Percentiles rank a stretch among this genome's conserved stretches.
Conservation (phyloP, 2,329 filamentous ascomycete species). For the Chaetoscypha palmicola region DNA sequence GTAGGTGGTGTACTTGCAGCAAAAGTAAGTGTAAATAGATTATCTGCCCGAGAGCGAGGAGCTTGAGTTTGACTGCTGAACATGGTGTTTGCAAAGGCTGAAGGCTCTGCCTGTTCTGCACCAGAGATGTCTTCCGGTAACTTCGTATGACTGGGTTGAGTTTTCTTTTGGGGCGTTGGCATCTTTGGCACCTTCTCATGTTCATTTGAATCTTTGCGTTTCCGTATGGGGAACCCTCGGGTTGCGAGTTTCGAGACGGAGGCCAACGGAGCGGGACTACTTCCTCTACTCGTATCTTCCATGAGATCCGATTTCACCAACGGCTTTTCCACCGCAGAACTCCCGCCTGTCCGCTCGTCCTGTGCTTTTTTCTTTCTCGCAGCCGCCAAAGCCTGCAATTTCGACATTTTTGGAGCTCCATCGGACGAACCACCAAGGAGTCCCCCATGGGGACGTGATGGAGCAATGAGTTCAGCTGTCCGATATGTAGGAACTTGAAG, state of each 20-base stretch:
- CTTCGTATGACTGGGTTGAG: slow-evolving; percentile 5
- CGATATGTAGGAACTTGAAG: slow-evolving; percentile 61
- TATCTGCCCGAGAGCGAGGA: slow-evolving; percentile 13
- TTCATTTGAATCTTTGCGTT: slow-evolving; percentile 29
- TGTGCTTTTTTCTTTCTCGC: slow-evolving; percentile 77
- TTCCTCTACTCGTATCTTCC: neutral
- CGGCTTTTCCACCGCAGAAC: slow-evolving; percentile 22
- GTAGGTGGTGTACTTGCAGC: slow-evolving; percentile 30
- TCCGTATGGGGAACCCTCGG: slow-evolving; percentile 27
- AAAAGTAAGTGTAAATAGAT: slow-evolving; percentile 36
- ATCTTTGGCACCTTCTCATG: slow-evolving; percentile 25
- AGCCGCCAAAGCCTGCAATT: slow-evolving; percentile 82
- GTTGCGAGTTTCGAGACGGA: slow-evolving; percentile 7
- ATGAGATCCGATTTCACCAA: slow-evolving; percentile 21
- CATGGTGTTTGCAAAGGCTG: slow-evolving; percentile 36
- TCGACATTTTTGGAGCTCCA: slow-evolving; percentile 67
- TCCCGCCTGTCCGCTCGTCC: slow-evolving; percentile 40
- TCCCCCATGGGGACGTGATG: slow-evolving; percentile 52
- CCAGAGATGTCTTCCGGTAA: slow-evolving; percentile 13
- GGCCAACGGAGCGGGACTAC: neutral
- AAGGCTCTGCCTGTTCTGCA: slow-evolving; percentile 30
- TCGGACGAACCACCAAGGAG: slow-evolving; percentile 71
- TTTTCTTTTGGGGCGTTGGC: slow-evolving; percentile 8
- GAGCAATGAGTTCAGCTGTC: slow-evolving; percentile 57
- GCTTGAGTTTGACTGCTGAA: slow-evolving; percentile 32